phyloP scores from a whole-genome alignment of 2,329 filamentous ascomycete species.

The Trichoderma sp. region DNA sequence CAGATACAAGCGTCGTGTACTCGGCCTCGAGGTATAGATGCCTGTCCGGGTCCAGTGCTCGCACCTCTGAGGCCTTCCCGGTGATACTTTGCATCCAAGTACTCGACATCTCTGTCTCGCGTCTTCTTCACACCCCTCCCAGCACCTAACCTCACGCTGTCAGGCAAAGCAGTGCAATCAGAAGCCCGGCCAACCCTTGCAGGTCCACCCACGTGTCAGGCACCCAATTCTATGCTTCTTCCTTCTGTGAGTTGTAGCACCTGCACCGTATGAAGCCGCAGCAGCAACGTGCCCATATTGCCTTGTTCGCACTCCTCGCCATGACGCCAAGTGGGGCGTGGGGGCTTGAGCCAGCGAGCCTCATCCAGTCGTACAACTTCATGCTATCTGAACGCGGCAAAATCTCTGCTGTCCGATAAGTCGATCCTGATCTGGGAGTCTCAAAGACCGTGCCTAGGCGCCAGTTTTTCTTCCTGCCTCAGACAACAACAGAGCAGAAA shows the following conservation, averaged over 20 bases:
- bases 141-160: not conserved
- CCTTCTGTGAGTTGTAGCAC: conserved; percentile 5
- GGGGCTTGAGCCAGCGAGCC: conserved; percentile 27
- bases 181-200: conserved; percentile 17
- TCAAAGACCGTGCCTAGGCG: conserved; percentile 8
- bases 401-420: conserved; percentile 28
- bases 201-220: conserved; percentile 34
- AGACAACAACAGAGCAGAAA: conserved; percentile 31
- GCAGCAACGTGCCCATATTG: conserved; percentile 11
- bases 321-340: conserved; percentile 30
- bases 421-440: conserved; percentile 27
- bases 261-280: not conserved
- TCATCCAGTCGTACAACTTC: conserved; percentile 29
- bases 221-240: conserved; percentile 20
- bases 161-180: conserved; percentile 14
- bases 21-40: not conserved
- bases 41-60: not conserved
- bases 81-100: conserved; percentile 3
- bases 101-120: not conserved
- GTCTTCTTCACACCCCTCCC: conserved; percentile 14
- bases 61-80: not conserved
- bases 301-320: conserved; percentile 21
- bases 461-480: conserved; percentile 30
- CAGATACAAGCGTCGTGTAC: conserved; percentile 13
- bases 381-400: conserved; percentile 27